Conservation (phyloP, 495 filamentous ascomycete species). For the Neurospora tetraspora region DNA sequence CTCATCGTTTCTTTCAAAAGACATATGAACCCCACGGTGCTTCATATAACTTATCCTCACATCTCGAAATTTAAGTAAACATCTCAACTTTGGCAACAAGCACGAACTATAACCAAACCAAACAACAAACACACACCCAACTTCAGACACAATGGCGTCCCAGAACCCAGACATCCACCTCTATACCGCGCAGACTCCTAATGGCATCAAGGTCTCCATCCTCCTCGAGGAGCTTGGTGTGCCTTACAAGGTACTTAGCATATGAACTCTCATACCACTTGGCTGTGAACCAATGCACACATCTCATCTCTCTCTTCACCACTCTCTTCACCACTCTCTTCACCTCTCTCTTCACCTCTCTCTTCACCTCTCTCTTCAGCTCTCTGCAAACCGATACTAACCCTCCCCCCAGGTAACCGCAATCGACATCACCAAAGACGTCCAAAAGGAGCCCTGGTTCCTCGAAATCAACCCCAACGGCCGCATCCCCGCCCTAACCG, state of each 20-base stretch:
- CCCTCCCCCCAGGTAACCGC: slow-evolving; percentile 36
- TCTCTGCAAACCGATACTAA: background rate
- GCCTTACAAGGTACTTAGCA: slow-evolving; percentile 41
- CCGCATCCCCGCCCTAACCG: slow-evolving; percentile 85
- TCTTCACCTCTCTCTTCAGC: background rate
- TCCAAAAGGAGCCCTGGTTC: slow-evolving; percentile 71
- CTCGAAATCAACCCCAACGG: slow-evolving; percentile 90
- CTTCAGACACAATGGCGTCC: slow-evolving; percentile 11
- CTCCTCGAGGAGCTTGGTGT: slow-evolving; percentile 77
- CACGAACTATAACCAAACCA: background rate
- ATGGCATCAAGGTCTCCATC: slow-evolving; percentile 77
- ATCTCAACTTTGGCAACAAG: background rate
- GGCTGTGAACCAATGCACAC: background rate
- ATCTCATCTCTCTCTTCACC: background rate
- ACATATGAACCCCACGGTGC: background rate
- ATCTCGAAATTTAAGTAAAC: background rate
- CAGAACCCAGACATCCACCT: slow-evolving; percentile 29
- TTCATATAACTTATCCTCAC: background rate
- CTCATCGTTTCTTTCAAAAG: background rate
- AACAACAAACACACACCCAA: background rate
- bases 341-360: background rate
- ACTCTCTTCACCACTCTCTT: background rate
- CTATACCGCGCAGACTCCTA: slow-evolving; percentile 56
- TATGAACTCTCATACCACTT: background rate
- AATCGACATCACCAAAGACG: slow-evolving; percentile 61